A percentile compares a stretch with the other conserved stretches of the same genome.
Conservation (phyloP, 1,284 basidiomycete species). For the Moesziomyces antarcticus region DNA sequence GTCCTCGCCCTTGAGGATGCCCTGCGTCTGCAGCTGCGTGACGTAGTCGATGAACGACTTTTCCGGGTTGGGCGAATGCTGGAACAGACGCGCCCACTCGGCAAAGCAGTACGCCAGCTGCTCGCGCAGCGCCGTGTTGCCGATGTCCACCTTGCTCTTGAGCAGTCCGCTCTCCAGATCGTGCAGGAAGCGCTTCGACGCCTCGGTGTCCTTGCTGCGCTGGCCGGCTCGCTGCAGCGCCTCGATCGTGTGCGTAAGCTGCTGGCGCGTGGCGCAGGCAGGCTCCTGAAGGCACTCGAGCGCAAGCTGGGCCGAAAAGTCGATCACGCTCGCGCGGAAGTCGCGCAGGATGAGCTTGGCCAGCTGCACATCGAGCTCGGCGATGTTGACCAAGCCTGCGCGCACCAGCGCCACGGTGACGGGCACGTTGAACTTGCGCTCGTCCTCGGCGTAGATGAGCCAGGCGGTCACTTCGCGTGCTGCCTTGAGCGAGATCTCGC, state of each 20-base stretch:
- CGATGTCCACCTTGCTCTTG: conserved; percentile 65
- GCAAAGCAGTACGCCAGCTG: conserved; percentile 74
- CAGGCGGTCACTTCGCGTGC: conserved; percentile 96
- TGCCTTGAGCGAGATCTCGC: conserved; percentile 88
- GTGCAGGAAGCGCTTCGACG: conserved; percentile 74
- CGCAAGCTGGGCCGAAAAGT: conserved; percentile 85
- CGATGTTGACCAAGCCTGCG: conserved; percentile 81
- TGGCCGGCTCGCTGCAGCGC: conserved; percentile 76
- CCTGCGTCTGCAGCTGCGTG: conserved; percentile 93
- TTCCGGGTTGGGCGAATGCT: conserved; percentile 87
- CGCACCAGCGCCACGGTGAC: conserved; percentile 90
- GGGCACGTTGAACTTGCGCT: conserved; percentile 90
- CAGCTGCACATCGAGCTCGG: conserved; percentile 88
- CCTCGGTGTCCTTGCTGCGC: conserved; percentile 80
- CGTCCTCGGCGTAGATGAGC: conserved; percentile 96
- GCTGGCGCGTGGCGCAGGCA: conserved; percentile 77
- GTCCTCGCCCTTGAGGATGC: conserved; percentile 95
- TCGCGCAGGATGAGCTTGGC: conserved; percentile 84
- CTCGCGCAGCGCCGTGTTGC: conserved; percentile 69
- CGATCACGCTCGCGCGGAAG: conserved; percentile 80
- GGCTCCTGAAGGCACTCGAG: conserved; percentile 85
- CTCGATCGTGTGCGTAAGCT: conserved; percentile 85
- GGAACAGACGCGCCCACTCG: conserved; percentile 95
- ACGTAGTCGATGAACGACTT: conserved; percentile 98
- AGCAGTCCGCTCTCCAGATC: conserved; percentile 73